Percentiles rank a stretch among this genome's conserved stretches.
Conservation (phyloP, 2,329 filamentous ascomycete species). For the Fusarium falciforme region DNA sequence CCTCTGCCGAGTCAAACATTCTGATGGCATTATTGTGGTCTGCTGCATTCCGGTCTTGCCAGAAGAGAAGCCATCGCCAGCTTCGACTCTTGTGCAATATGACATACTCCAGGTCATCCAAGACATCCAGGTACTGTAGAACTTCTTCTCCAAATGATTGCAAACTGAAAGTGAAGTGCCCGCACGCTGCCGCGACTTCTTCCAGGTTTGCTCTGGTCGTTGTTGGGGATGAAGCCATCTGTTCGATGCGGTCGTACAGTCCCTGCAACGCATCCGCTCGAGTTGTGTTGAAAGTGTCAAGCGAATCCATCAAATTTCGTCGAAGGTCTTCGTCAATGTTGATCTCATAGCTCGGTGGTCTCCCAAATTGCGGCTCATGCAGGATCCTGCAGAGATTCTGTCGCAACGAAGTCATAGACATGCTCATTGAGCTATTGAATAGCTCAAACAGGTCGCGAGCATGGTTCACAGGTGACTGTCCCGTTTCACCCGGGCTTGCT, state of each 20-base stretch:
- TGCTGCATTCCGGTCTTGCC: conserved; percentile 56
- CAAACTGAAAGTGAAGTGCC: conserved; percentile 93
- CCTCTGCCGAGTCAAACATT: conserved; percentile 53
- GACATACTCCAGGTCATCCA: conserved; percentile 84
- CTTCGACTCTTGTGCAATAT: conserved; percentile 70
- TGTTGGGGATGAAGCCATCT: conserved; percentile 64
- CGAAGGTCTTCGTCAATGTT: conserved; percentile 82
- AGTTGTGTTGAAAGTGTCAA: conserved; percentile 94
- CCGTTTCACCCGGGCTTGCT: fast-evolving
- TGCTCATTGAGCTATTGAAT: conserved; percentile 28
- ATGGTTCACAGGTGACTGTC: neutral
- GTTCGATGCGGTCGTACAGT: conserved; percentile 83
- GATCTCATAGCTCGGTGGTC: conserved; percentile 57
- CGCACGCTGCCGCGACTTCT: conserved; percentile 94
- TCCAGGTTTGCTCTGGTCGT: conserved; percentile 83
- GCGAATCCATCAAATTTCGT: conserved; percentile 80
- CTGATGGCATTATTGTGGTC: conserved; percentile 39
- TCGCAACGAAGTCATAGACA: conserved; percentile 29
- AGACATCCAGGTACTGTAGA: conserved; percentile 80
- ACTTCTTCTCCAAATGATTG: conserved; percentile 93
- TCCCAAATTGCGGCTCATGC: conserved; percentile 44
- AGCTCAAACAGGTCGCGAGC: conserved; percentile 26
- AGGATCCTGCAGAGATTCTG: conserved; percentile 25
- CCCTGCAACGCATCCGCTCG: conserved; percentile 83
- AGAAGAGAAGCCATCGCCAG: conserved; percentile 89